Conservation (phyloP, 1,284 basidiomycete genomes). For the Kalmanozyma brasiliensis region DNA sequence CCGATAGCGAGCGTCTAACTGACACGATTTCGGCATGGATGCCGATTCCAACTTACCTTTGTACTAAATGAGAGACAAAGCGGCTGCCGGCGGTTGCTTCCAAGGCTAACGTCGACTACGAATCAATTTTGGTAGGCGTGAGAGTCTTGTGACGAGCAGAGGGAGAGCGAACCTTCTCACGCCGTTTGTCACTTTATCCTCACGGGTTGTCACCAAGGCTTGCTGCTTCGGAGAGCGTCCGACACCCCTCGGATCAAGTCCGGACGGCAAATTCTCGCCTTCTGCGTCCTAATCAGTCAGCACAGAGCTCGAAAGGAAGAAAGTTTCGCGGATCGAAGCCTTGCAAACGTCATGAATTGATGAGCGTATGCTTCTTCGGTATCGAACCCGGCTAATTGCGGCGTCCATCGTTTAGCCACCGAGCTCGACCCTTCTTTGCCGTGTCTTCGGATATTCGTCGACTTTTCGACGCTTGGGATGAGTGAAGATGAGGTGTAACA, state of each 20-base stretch:
- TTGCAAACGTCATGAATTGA: too few relatives aligned
- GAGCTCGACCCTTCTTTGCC: not conserved
- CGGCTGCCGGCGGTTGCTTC: too few relatives aligned
- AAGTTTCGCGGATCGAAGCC: too few relatives aligned
- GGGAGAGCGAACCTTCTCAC: not conserved
- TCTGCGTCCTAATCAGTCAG: not conserved
- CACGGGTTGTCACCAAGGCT: not conserved
- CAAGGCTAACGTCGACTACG: too few relatives aligned
- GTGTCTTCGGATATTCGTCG: slow-evolving; percentile 4
- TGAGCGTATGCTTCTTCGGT: too few relatives aligned
- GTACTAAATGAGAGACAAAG: too few relatives aligned
- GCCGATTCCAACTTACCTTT: too few relatives aligned
- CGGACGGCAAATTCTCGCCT: slow-evolving; percentile 17
- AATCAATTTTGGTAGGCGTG: too few relatives aligned
- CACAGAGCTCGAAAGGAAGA: not conserved
- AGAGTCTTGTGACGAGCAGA: not conserved
- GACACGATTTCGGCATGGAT: too few relatives aligned
- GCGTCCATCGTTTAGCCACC: not conserved
- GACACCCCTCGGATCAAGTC: slow-evolving; percentile 16
- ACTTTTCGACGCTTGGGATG: too few relatives aligned
- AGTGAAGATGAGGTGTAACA: not conserved
- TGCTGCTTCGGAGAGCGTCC: slow-evolving; percentile 5
- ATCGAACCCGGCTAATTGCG: slow-evolving; percentile 31
- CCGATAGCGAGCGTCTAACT: too few relatives aligned
- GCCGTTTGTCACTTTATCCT: slow-evolving; percentile 28